Conservation (phyloP, 257 asterid species). For the Echites panduratus region DNA sequence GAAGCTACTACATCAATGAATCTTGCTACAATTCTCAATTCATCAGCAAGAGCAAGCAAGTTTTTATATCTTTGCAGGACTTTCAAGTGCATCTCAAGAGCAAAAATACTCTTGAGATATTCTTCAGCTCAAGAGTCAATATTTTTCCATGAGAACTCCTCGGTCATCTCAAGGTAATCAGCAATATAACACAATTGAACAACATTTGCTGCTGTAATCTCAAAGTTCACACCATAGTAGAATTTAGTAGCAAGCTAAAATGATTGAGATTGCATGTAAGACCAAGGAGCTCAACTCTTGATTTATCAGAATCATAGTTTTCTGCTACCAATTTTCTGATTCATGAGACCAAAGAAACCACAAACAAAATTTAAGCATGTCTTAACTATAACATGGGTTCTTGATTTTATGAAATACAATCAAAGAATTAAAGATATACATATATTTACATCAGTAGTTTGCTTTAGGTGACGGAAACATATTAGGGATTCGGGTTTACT, state of each 20-base stretch:
- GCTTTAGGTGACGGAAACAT: too few relatives aligned
- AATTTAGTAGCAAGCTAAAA: constrained; percentile 89
- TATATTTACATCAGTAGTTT: too few relatives aligned
- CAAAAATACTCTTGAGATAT: constrained; percentile 55
- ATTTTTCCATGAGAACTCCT: constrained; percentile 70
- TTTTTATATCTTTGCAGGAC: constrained; percentile 73
- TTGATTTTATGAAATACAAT: not conserved
- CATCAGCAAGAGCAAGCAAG: constrained; percentile 88
- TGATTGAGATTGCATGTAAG: constrained; percentile 83
- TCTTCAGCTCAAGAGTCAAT: constrained; percentile 78
- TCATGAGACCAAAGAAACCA: constrained; percentile 92
- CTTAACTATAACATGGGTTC: not conserved
- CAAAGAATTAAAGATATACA: too few relatives aligned
- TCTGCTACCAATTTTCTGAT: constrained; percentile 77
- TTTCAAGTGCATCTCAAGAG: constrained; percentile 79
- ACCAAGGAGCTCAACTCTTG: constrained; percentile 60
- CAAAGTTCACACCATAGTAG: constrained; percentile 85
- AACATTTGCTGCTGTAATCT: constrained; percentile 74
- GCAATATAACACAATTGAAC: constrained; percentile 76
- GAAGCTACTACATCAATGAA: constrained; percentile 88
- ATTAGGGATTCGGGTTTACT: too few relatives aligned
- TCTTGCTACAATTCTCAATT: constrained; percentile 49
- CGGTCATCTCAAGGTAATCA: constrained; percentile 87
- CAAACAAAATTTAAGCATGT: constrained; percentile 6
- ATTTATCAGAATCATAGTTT: constrained; percentile 58